Conservation (phyloP, 2,329 filamentous ascomycete genomes). For the Incumbomyces delicatus region DNA sequence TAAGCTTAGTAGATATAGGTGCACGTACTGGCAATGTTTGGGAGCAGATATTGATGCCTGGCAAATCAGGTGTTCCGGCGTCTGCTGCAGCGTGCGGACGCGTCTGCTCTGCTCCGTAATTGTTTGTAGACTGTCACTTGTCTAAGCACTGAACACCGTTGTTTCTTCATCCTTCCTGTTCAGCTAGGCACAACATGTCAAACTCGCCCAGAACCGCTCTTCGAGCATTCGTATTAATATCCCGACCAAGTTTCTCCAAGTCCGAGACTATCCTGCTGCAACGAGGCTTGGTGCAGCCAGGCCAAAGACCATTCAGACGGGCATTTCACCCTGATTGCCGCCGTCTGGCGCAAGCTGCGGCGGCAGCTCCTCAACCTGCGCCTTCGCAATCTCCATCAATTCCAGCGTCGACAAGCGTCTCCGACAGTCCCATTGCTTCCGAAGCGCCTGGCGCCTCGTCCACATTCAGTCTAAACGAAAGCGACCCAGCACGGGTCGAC, state of each 20-base stretch:
- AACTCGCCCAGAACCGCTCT: slow-evolving; percentile 2
- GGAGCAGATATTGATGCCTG: neutral
- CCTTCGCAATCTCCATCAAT: too few species aligned
- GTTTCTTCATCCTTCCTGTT: neutral
- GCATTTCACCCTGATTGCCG: slow-evolving; percentile 11
- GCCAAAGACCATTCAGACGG: slow-evolving; percentile 20
- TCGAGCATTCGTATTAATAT: slow-evolving; percentile 2
- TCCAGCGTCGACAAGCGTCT: slow-evolving; percentile 4
- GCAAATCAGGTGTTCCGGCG: slow-evolving; percentile 12
- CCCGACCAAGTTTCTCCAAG: neutral
- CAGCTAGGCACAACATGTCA: neutral
- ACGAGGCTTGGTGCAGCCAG: neutral
- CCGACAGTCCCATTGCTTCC: neutral
- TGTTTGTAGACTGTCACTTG: too few species aligned
- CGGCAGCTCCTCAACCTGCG: neutral
- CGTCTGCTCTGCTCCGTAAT: too few species aligned
- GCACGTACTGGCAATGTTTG: neutral
- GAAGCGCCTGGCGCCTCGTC: slow-evolving; percentile 4
- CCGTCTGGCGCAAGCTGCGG: slow-evolving; percentile 9
- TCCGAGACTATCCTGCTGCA: neutral
- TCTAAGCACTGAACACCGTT: too few species aligned
- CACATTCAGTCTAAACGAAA: slow-evolving; percentile 38
- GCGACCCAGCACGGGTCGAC: slow-evolving; percentile 49
- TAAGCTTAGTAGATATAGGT: neutral
- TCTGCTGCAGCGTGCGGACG: slow-evolving; percentile 1